phyloP scores from a whole-genome alignment of 148 eudicot species.

The Rheum nobile region DNA sequence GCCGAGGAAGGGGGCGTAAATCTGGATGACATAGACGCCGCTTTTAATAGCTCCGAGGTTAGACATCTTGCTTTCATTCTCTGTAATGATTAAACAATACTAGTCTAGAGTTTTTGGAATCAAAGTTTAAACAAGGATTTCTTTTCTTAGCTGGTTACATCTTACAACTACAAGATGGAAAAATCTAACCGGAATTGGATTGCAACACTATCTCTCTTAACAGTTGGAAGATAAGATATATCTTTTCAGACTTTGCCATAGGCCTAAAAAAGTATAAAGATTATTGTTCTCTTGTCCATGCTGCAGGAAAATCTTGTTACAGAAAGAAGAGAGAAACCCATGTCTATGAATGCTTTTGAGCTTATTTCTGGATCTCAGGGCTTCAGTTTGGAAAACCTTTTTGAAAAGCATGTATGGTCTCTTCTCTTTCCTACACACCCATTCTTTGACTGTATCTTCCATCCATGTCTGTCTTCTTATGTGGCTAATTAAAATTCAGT shows the following conservation, averaged over 20 bases:
- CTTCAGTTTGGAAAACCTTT: constrained; percentile 67
- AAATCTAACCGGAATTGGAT: not conserved
- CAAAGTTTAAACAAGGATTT: not conserved
- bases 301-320: constrained; percentile 69
- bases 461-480: not conserved
- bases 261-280: not conserved
- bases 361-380: constrained; percentile 74
- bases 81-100: not conserved
- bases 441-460: not conserved
- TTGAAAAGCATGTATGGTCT: constrained; percentile 51
- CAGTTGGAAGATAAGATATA: not conserved
- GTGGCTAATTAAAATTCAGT: not conserved
- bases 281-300: not conserved
- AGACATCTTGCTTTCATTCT: constrained; percentile 2
- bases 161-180: not conserved
- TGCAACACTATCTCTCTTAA: not conserved
- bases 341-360: constrained; percentile 90
- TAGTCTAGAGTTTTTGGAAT: not conserved
- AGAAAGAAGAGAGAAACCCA: constrained; percentile 82
- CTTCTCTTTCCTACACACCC: constrained; percentile 5
- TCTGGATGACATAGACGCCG: constrained; percentile 84
- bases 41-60: constrained; percentile 60
- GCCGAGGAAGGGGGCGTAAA: constrained; percentile 53
- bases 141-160: not conserved
- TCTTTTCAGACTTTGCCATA: not conserved